Base-by-base conservation (phyloP, 176 grass and related monocot species). In the Paspalum vaginatum region DNA sequence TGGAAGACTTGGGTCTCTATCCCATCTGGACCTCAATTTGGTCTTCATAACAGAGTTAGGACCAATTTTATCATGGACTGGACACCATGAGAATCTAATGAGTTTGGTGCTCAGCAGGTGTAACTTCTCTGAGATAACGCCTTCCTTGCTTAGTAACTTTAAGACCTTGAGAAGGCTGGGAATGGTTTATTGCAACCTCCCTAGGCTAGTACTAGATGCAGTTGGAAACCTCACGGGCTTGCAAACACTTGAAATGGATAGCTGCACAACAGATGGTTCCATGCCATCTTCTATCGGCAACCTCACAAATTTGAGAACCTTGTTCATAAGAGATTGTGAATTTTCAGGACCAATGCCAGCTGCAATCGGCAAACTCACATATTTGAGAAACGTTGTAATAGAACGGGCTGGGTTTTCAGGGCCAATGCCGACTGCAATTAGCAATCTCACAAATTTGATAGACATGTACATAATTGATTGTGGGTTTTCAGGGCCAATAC, bases 271-370 rank as follows among this genome's bases (percentile, higher is more conserved):
- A 11, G 20, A 53, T 45, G 73, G 73, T 17, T 60, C 73, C 1
- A 6, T 76, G 1, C 14, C 55, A 45, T 76, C 73, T 60, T 59
- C n/a, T 60, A 3, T 75, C 58, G 52, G 37, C 38, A 71, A 71
- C 46, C 68, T 71, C 47, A 71, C 2, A 50, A 71, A 51, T 52
- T 71, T 71, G 68, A 52, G 3, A 6, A 51, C 50, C 45, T 4
- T 71, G 3, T 4, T 32, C 8, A 32, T 71, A 13, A 1, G 12
- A 6, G 1, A 0, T 7, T 61, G 75, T 64, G 44, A 48, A 1
- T 75, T 75, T 78, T 5, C 75, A 49, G 59, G 60, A 24, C 45
- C 47, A 24, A 16, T 55, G 40, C 63, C 48, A 42, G 41, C 77
- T 26, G 0, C 37, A 27, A 0, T 79, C 43, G 62, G 49, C 8